Base-by-base conservation (phyloP, 2,329 filamentous ascomycete species). In the Alternaria triticimaculans region DNA sequence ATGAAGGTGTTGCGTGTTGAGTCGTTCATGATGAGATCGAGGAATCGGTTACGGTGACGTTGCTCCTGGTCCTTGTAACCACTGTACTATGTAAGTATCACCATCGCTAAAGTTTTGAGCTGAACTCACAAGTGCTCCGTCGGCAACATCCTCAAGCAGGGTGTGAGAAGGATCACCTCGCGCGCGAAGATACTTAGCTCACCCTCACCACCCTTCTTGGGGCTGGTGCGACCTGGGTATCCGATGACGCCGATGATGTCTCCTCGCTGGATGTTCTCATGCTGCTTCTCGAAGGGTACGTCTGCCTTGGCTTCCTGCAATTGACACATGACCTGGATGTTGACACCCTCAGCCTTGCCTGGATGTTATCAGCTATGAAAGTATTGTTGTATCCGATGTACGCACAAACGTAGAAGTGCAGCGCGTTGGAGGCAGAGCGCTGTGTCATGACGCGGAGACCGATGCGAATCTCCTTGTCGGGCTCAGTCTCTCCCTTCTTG, bases 21-120 rank as follows among this genome's bases (percentile, higher is more conserved):
- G 76, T 97, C 92, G 83, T 99, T 97, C 91, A 98, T 97, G 82
- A 99, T 96, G 73, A 99, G 85, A 81, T 99, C 96, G 56, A 99
- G 89, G 81, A 97, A 97, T 64, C 95, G 89, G 84, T 97, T 92
- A 74, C 96, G 92, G 87, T 93, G 94, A 65, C 96, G 89, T 82
- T 94, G 92, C 82, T 99, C 96, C 78, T 94, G 89, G 80, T 98
- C 94, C 86, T 97, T 95, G 86, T 98, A 94, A 66, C 95, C 95
- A 79, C 93, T 97, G 58, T 69, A 23, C 21, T 64, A 54, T 50
- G 33, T 48, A 3, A 63, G 30, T 55, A 15, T 9, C 8, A 23
- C 18, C 21, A 26, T 28, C 6, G 7, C 26, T 44, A 3, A 43
- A 10, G 12, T 26, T 2, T 8, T 20, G 4, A 8, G 6, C 83